Evolutionary conservation across 805 yeast genomes (phyloP).

Genomic region (Teunomyces tritomae): DNA sequence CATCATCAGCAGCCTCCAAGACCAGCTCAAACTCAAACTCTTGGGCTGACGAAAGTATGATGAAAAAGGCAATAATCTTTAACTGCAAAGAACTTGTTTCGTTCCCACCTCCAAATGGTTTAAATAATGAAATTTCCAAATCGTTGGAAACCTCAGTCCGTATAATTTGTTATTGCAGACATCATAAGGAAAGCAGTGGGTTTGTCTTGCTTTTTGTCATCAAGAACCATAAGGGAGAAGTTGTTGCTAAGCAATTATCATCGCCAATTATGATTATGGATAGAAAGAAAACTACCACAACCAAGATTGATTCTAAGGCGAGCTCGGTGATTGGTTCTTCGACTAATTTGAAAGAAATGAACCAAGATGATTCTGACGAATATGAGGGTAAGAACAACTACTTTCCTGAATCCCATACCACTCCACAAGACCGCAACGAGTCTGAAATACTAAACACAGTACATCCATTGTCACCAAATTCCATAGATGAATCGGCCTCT

Average conservation of each 20-base stretch:
- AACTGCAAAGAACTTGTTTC: constrained; percentile 87
- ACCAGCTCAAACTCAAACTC: constrained; percentile 63
- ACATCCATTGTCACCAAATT: constrained; percentile 58
- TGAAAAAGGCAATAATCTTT: constrained; percentile 82
- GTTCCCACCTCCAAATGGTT: constrained; percentile 59
- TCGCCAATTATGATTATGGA: constrained; percentile 89
- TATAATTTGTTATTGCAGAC: constrained; percentile 93
- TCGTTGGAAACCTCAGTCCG: constrained; percentile 60
- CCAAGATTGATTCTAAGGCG: constrained; percentile 17
- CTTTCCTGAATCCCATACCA: background rate
- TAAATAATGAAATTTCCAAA: constrained; percentile 30
- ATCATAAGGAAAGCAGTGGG: constrained; percentile 86
- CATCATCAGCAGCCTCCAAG: constrained; percentile 31
- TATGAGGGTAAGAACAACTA: background rate
- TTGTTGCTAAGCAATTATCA: constrained; percentile 71
- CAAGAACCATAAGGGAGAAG: constrained; percentile 55
- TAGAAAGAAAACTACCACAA: constrained; percentile 65
- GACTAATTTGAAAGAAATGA: constrained; percentile 17
- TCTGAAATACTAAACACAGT: background rate
- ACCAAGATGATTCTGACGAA: constrained; percentile 6
- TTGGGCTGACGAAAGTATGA: constrained; percentile 72
- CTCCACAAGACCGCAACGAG: background rate
- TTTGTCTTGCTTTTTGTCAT: constrained; percentile 70
- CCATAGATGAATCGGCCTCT: constrained; percentile 58
- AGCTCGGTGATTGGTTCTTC: constrained; percentile 19